Percentiles rank a stretch among this genome's conserved stretches.
phyloP scores from a whole-genome alignment of 257 asterid genomes.

The Petunia secreta region DNA sequence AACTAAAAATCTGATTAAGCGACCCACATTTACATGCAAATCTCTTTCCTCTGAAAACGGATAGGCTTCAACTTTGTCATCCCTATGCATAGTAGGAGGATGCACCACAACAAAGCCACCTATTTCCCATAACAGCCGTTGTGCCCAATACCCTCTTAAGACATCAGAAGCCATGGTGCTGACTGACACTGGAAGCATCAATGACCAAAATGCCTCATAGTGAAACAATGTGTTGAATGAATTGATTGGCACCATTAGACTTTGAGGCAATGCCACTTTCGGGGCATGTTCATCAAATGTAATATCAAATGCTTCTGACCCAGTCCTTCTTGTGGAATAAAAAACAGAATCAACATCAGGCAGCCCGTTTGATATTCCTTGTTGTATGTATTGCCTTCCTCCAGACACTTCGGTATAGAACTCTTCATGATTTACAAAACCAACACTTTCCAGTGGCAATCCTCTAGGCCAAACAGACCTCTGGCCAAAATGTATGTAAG shows the following conservation, averaged over 20 bases:
- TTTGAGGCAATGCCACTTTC: constrained; percentile 93
- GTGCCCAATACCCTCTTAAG: constrained; percentile 97
- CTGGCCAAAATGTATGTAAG: constrained; percentile 95
- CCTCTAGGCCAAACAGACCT: constrained; percentile 98
- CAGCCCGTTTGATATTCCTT: constrained; percentile 87
- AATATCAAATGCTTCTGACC: constrained; percentile 74
- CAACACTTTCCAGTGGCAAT: constrained; percentile 88
- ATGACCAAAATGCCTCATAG: constrained; percentile 87
- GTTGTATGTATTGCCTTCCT: constrained; percentile 91
- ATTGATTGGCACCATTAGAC: constrained; percentile 85
- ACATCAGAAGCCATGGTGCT: constrained; percentile 98
- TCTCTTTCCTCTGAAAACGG: constrained; percentile 96
- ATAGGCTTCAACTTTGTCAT: constrained; percentile 69
- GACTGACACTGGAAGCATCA: constrained; percentile 95
- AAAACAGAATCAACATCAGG: constrained; percentile 96
- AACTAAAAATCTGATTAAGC: constrained; percentile 76
- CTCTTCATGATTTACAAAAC: constrained; percentile 81
- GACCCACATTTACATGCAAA: constrained; percentile 91
- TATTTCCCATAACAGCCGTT: constrained; percentile 89
- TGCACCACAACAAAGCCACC: constrained; percentile 85
- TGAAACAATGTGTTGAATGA: constrained; percentile 90
- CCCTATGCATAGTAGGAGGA: constrained; percentile 80
- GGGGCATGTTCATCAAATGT: constrained; percentile 83
- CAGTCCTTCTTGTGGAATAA: constrained; percentile 82
- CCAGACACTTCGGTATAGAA: constrained; percentile 88